These are phyloP conservation scores for Huntiella abstrusa DNA, from an alignment of 2,329 filamentous ascomycete genomes.

Conservation along the genomic window DNA sequence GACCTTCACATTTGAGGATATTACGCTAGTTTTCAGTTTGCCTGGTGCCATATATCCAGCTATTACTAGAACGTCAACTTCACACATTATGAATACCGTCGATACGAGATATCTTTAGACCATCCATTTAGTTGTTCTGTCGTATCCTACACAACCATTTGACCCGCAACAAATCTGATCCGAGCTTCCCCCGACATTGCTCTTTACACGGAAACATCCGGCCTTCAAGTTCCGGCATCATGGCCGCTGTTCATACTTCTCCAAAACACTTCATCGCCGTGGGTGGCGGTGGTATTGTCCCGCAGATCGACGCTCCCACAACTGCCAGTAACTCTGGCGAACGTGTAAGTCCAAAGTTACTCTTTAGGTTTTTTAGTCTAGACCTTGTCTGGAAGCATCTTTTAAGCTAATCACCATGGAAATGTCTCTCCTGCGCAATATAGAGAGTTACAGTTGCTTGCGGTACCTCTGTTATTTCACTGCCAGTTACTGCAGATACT, in stretches of 20 bases:
- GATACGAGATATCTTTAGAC: too few species aligned
- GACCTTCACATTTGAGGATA: too few species aligned
- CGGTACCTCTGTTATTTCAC: constrained; percentile 45
- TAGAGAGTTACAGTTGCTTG: constrained; percentile 56
- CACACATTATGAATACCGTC: too few species aligned
- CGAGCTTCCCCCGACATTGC: too few species aligned
- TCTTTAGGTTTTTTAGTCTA: neutral
- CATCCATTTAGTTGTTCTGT: too few species aligned
- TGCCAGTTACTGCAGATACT: constrained; percentile 59
- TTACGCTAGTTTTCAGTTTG: too few species aligned
- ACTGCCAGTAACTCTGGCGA: constrained; percentile 68
- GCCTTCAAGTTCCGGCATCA: constrained; percentile 3
- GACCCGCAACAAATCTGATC: too few species aligned
- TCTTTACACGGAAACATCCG: too few species aligned
- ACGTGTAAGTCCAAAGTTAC: constrained; percentile 32
- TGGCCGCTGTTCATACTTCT: constrained; percentile 10
- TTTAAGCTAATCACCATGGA: neutral
- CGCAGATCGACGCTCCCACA: constrained; percentile 52
- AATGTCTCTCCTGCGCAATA: neutral
- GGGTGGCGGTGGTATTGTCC: constrained; percentile 28
- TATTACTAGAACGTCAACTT: too few species aligned
- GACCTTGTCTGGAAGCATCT: neutral
- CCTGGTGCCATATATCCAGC: too few species aligned
- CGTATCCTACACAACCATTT: too few species aligned
- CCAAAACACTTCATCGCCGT: constrained; percentile 21